A percentile compares a stretch with the other conserved stretches of the same genome.
phyloP scores from a whole-genome alignment of 1,284 basidiomycete genomes.

The Rhodotorula sp. region DNA sequence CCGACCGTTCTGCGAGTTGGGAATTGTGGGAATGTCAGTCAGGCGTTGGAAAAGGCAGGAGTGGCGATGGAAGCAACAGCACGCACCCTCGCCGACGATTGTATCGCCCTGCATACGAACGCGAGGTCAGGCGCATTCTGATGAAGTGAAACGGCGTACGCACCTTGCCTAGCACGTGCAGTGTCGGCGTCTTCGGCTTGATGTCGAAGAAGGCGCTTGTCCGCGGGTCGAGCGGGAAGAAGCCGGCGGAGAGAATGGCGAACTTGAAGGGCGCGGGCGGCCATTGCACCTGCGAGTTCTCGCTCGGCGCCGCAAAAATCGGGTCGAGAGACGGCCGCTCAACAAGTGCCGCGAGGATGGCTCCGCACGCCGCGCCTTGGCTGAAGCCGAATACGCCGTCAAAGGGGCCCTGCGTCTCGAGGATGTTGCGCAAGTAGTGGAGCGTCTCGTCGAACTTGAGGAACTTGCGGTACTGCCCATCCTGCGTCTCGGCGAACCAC shows the following conservation, averaged over 20 bases:
- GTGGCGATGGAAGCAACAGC: background rate
- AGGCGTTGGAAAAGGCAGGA: no score
- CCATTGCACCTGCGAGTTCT: slow-evolving; percentile 60
- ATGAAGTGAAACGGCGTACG: background rate
- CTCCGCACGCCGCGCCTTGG: slow-evolving; percentile 34
- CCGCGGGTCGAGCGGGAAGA: slow-evolving; percentile 60
- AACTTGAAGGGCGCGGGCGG: slow-evolving; percentile 48
- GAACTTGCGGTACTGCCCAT: slow-evolving; percentile 28
- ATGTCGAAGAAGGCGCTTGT: slow-evolving; percentile 55
- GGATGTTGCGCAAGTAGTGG: slow-evolving; percentile 53
- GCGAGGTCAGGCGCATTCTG: background rate
- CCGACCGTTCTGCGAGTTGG: slow-evolving; percentile 59
- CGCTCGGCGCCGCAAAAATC: slow-evolving; percentile 59
- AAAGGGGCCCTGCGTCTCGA: slow-evolving; percentile 54
- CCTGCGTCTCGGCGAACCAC: slow-evolving; percentile 55
- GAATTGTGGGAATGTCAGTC: no score
- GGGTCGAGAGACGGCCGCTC: slow-evolving; percentile 58
- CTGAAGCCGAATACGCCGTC: slow-evolving; percentile 49
- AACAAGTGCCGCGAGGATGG: slow-evolving; percentile 34
- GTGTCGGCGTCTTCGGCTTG: slow-evolving; percentile 60
- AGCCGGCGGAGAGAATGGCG: slow-evolving; percentile 65
- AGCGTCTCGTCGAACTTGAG: slow-evolving; percentile 60
- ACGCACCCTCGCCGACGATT: slow-evolving; percentile 62
- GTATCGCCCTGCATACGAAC: slow-evolving; percentile 65
- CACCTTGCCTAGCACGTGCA: slow-evolving; percentile 73